A percentile compares a stretch with the other conserved stretches of the same genome.
Evolutionary conservation across 2,329 filamentous ascomycete genomes (phyloP).

Genomic region (Fusarium vanettenii): DNA sequence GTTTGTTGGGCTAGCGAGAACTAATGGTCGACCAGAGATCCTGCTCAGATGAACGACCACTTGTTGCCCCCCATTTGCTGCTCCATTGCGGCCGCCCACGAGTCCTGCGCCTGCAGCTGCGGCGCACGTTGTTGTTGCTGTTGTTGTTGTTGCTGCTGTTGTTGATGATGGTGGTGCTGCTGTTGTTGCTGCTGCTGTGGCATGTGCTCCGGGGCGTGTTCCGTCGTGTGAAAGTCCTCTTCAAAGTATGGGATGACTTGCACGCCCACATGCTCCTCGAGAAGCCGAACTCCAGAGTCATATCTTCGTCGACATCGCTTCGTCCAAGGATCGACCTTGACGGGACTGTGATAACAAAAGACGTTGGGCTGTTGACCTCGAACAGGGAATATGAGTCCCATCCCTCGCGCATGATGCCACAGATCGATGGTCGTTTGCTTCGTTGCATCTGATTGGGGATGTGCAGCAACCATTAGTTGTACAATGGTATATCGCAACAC

Average conservation of each 20-base stretch:
- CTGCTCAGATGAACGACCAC: slow-evolving; percentile 50
- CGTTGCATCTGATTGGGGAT: slow-evolving; percentile 49
- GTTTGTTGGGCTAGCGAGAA: neutral
- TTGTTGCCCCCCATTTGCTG: slow-evolving; percentile 41
- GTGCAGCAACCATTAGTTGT: slow-evolving; percentile 52
- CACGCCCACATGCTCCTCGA: slow-evolving; percentile 53
- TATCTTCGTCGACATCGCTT: slow-evolving; percentile 57
- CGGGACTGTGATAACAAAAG: slow-evolving; percentile 57
- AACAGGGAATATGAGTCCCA: slow-evolving; percentile 51
- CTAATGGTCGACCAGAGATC: slow-evolving; percentile 27
- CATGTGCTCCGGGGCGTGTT: slow-evolving; percentile 51
- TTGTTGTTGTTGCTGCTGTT: slow-evolving; percentile 14
- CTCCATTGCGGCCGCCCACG: slow-evolving; percentile 52
- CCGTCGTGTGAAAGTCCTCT: slow-evolving; percentile 56
- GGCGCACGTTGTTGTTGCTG: slow-evolving; percentile 29
- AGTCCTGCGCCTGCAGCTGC: slow-evolving; percentile 45
- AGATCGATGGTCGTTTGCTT: slow-evolving; percentile 52
- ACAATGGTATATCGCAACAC: slow-evolving; percentile 55
- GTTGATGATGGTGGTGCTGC: slow-evolving; percentile 12
- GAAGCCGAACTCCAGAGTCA: slow-evolving; percentile 50
- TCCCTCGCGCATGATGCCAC: slow-evolving; percentile 51
- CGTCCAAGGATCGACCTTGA: slow-evolving; percentile 58
- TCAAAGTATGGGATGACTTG: slow-evolving; percentile 56
- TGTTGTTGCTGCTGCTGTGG: slow-evolving; percentile 35
- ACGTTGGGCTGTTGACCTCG: slow-evolving; percentile 52